These are phyloP conservation scores for Heimioporus sp. DNA, from an alignment of 768 basidiomycete species.

Conservation along the genomic window DNA sequence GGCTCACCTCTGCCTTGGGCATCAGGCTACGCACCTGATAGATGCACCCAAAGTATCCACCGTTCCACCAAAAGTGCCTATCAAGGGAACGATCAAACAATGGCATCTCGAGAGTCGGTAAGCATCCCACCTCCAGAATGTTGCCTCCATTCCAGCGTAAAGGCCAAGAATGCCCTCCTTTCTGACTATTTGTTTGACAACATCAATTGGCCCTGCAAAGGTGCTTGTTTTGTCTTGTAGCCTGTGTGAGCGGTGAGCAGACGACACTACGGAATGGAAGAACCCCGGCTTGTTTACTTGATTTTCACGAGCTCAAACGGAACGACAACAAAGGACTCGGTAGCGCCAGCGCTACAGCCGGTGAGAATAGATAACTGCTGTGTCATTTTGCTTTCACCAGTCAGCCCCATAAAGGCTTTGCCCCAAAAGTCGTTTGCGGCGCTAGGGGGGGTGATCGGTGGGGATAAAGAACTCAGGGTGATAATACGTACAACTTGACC, in stretches of 20 bases:
- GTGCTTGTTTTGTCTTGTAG: slow-evolving; percentile 92
- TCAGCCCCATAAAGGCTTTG: slow-evolving; percentile 58
- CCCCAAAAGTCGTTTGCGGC: slow-evolving; percentile 97
- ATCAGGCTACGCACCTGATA: slow-evolving; percentile 77
- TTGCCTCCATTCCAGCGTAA: slow-evolving; percentile 95
- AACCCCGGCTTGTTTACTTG: slow-evolving; percentile 43
- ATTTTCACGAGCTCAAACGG: slow-evolving; percentile 97
- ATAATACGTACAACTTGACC: slow-evolving; percentile 75
- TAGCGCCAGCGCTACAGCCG: slow-evolving; percentile 92
- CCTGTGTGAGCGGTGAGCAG: slow-evolving; percentile 34
- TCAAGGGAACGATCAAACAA: neutral
- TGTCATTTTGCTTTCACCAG: slow-evolving; percentile 83
- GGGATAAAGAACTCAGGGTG: neutral
- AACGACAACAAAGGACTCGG: slow-evolving; percentile 92
- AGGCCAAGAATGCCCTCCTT: slow-evolving; percentile 83
- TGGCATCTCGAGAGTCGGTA: neutral
- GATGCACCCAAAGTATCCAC: slow-evolving; percentile 94
- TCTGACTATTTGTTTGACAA: slow-evolving; percentile 73
- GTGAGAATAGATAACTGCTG: slow-evolving; percentile 85
- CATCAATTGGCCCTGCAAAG: slow-evolving; percentile 90
- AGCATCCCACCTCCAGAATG: slow-evolving; percentile 81
- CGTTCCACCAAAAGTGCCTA: slow-evolving; percentile 90
- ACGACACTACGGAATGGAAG: neutral
- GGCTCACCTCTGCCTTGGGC: slow-evolving; percentile 78
- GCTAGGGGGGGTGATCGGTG: slow-evolving; percentile 30